Evolutionary conservation across 2,329 filamentous ascomycete genomes (phyloP), one percentile per base, ranked within the genome.

Genomic region (Aureobasidium musti): DNA sequence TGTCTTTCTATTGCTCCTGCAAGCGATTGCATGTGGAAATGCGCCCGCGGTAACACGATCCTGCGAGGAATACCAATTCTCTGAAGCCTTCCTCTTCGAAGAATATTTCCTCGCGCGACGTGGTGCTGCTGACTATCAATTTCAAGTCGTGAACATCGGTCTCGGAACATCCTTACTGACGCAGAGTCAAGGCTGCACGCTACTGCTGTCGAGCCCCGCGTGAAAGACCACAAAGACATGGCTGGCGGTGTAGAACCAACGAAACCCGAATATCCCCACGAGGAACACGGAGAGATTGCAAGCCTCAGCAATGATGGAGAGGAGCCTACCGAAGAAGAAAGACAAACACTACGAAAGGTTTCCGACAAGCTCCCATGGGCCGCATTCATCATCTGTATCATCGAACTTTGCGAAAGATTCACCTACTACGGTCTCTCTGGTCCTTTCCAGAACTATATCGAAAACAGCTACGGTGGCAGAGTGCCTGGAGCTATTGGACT

Each of bases 371-470:
- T 83, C 4, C 81, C 81, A 52, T 79, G 77, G 70, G 76, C 77
- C 26, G 80, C 81, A 30, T 82, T 81, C 70, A 70, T 82, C 21
- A 78, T 83, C 61, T 81, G 81, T n/a, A 71, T 82, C 30, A 80
- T 83, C 59, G 81, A 83, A 71, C 72, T 83, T 3, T 82, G 79
- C 73, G 81, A 83, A 71, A 77, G 81, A 6, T 82, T 82, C 71
- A 80, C 81, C n/a, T 83, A 74, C 69, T 74, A 74, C 64, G 74
- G 74, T 7, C 75, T 81, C 0, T 79, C 79, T 10, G 81, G 80
- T 5, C 79, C 80, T 11, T 81, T 83, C 69, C 81, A 82, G 68
- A 83, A 83, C 69, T 83, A 82, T 72, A 82, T 82, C 70, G 74
- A 77, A 49, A 81, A 82, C 68, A 70, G 71, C 37, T 77, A 78